Evolutionary conservation across 2,329 filamentous ascomycete species (phyloP).

Genomic region (Botrytis hyacinthi): DNA sequence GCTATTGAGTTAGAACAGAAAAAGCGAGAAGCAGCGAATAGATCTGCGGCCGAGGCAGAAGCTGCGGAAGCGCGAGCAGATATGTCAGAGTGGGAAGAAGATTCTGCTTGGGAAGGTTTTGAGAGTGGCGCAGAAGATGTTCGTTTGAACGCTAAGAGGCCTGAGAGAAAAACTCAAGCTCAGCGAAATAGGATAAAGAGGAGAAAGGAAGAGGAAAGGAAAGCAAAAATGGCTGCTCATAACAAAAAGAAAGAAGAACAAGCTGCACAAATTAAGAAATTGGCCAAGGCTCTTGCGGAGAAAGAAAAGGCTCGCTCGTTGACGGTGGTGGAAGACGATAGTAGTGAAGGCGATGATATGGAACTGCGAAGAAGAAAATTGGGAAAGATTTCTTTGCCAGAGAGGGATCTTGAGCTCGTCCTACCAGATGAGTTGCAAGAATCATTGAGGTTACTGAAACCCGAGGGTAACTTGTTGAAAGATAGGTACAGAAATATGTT

Average conservation of each 20-base stretch:
- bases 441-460: slow-evolving; percentile 77
- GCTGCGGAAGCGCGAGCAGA: slow-evolving; percentile 67
- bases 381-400: slow-evolving; percentile 70
- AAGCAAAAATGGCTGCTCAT: slow-evolving; percentile 71
- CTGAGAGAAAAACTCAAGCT: slow-evolving; percentile 78
- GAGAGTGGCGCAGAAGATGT: slow-evolving; percentile 77
- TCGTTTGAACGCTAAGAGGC: slow-evolving; percentile 65
- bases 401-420: slow-evolving; percentile 77
- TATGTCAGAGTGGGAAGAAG: slow-evolving; percentile 74
- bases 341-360: slow-evolving; percentile 58
- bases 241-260: slow-evolving; percentile 73
- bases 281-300: slow-evolving; percentile 62
- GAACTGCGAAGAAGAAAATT: slow-evolving; percentile 69
- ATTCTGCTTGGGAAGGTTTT: slow-evolving; percentile 87
- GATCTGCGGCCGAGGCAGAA: slow-evolving; percentile 71
- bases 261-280: slow-evolving; percentile 66
- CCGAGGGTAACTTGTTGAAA: slow-evolving; percentile 91
- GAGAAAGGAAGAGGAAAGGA: slow-evolving; percentile 81
- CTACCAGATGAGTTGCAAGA: slow-evolving; percentile 81
- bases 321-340: slow-evolving; percentile 45
- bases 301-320: slow-evolving; percentile 52
- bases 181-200: slow-evolving; percentile 87
- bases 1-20: slow-evolving; percentile 65
- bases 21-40: slow-evolving; percentile 64
- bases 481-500: slow-evolving; percentile 89